phyloP scores from a whole-genome alignment of 2,329 filamentous ascomycete genomes.

The Colletotrichum costaricense region DNA sequence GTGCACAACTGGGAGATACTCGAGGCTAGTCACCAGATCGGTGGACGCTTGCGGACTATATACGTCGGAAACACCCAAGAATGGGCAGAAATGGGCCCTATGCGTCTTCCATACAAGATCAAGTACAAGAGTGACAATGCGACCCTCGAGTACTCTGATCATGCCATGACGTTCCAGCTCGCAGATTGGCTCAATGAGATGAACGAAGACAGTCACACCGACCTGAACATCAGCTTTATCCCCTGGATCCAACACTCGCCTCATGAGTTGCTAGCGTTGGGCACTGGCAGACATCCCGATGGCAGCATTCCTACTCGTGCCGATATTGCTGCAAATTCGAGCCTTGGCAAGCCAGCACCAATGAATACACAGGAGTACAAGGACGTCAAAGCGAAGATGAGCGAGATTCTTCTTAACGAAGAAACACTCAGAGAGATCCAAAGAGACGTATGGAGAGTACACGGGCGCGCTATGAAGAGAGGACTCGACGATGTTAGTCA shows the following conservation, averaged over 20 bases:
- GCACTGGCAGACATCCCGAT: constrained; percentile 58
- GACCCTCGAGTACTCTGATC: constrained; percentile 66
- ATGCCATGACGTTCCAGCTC: constrained; percentile 71
- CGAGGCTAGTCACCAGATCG: constrained; percentile 66
- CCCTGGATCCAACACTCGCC: constrained; percentile 65
- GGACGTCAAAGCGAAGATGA: constrained; percentile 42
- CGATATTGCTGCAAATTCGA: constrained; percentile 58
- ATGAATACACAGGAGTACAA: constrained; percentile 43
- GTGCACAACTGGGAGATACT: constrained; percentile 68
- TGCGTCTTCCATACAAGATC: constrained; percentile 52
- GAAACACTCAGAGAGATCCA: constrained; percentile 44
- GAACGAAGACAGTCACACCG: constrained; percentile 56
- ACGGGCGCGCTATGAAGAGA: constrained; percentile 50
- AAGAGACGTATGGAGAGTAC: constrained; percentile 54
- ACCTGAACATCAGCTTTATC: constrained; percentile 69
- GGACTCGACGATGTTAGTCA: constrained; percentile 71
- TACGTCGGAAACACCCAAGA: constrained; percentile 65
- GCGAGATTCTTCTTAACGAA: not conserved
- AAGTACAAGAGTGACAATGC: constrained; percentile 61
- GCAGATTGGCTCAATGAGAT: constrained; percentile 65
- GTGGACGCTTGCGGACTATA: constrained; percentile 69
- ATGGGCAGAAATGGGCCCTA: constrained; percentile 71
- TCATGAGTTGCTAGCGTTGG: constrained; percentile 64
- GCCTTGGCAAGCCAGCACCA: constrained; percentile 45
- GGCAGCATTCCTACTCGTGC: constrained; percentile 63